Evolutionary conservation across 148 eudicot species (phyloP).

Genomic region (Heliosperma pusillum): DNA sequence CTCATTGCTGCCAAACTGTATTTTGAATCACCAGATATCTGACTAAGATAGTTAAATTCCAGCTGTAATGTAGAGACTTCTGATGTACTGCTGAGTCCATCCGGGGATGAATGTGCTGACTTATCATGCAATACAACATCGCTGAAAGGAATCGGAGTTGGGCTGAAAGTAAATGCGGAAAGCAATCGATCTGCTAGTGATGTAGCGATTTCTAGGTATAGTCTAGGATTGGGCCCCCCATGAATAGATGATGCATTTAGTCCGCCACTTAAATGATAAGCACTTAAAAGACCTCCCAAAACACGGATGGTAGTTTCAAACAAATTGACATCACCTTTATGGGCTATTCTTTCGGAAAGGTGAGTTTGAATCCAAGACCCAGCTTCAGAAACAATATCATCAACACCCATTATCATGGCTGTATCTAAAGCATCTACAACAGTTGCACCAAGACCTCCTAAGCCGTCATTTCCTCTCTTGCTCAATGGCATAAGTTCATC

Average conservation of each 20-base stretch:
- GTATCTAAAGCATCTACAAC: conserved; percentile 92
- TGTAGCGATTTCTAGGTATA: conserved; percentile 72
- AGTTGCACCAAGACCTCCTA: conserved; percentile 98
- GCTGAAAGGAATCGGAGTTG: conserved; percentile 81
- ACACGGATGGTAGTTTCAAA: conserved; percentile 96
- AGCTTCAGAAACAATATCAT: conserved; percentile 80
- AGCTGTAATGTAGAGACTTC: conserved; percentile 91
- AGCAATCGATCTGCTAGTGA: conserved; percentile 82
- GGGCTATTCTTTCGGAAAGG: conserved; percentile 63
- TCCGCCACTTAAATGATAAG: conserved; percentile 85
- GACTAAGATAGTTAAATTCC: conserved; percentile 86
- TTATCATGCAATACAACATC: conserved; percentile 75
- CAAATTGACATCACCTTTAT: conserved; percentile 86
- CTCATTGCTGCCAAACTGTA: conserved; percentile 80
- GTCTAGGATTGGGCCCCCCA: conserved; percentile 62
- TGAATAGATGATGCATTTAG: conserved; percentile 27
- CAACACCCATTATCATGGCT: conserved; percentile 86
- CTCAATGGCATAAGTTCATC: conserved; percentile 93
- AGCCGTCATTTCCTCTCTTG: conserved; percentile 73
- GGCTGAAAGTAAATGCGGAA: conserved; percentile 81
- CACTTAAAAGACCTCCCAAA: conserved; percentile 95
- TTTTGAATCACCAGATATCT: conserved; percentile 73
- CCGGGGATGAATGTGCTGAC: conserved; percentile 78
- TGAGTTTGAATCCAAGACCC: conserved; percentile 90
- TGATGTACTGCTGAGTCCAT: conserved; percentile 89